phyloP scores from a whole-genome alignment of 495 filamentous ascomycete species.

The Xylaria cubensis region DNA sequence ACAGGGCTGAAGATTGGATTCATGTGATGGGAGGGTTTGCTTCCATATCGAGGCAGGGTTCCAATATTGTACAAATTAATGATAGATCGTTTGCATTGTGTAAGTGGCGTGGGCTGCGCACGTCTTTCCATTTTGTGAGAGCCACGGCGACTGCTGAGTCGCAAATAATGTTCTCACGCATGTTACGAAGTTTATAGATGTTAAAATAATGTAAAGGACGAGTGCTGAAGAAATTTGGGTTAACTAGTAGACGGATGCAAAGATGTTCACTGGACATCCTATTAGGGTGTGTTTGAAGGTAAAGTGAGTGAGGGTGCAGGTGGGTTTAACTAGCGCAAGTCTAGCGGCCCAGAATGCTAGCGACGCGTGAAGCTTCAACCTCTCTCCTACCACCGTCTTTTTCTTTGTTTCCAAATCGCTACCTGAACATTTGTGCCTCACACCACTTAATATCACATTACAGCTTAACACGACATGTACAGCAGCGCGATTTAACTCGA shows the following conservation, averaged over 20 bases:
- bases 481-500: neutral
- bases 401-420: constrained; percentile 13
- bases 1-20: neutral
- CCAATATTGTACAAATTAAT: constrained; percentile 38
- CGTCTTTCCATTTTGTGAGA: constrained; percentile 1
- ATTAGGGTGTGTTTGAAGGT: neutral
- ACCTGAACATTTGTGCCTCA: neutral
- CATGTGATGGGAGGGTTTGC: constrained; percentile 1
- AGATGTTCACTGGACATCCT: neutral
- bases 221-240: neutral
- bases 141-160: neutral
- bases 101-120: constrained; percentile 23
- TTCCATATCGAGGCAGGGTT: neutral
- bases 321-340: neutral
- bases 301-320: neutral
- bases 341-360: neutral
- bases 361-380: constrained; percentile 28
- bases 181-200: neutral
- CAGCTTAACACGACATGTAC: neutral
- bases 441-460: neutral
- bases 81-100: constrained; percentile 34
- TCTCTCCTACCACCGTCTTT: neutral
- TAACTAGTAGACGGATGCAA: neutral
- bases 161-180: neutral
- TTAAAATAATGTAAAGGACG: constrained; percentile 3